Evolutionary conservation across 2,329 filamentous ascomycete species (phyloP).

Genomic region (Podosphaera aphanis): DNA sequence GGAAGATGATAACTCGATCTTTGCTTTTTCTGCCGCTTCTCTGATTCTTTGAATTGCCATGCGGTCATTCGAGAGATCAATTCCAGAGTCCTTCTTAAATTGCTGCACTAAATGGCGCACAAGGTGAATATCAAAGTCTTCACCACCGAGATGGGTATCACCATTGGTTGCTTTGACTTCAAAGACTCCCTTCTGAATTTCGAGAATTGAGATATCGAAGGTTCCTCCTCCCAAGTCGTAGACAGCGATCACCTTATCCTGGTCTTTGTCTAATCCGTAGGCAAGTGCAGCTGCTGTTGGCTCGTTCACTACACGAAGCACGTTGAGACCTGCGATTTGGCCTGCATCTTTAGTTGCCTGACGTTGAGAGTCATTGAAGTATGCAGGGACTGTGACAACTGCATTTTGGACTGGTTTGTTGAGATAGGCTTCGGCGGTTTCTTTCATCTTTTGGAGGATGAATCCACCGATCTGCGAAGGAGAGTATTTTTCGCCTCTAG

Average conservation of each 20-base stretch:
- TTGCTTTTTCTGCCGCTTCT: constrained; percentile 96
- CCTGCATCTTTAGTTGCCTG: constrained; percentile 96
- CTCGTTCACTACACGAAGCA: constrained; percentile 95
- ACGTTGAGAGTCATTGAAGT: constrained; percentile 97
- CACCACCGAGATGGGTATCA: constrained; percentile 94
- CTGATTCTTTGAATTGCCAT: constrained; percentile 99
- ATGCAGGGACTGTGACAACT: constrained; percentile 87
- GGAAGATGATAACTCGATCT: constrained; percentile 93
- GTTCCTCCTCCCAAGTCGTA: constrained; percentile 98
- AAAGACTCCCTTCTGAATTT: constrained; percentile 95
- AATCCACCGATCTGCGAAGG: constrained; percentile 97
- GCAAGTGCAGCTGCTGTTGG: constrained; percentile 87
- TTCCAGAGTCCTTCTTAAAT: constrained; percentile 88
- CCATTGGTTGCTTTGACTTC: constrained; percentile 98
- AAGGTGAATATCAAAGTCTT: constrained; percentile 89
- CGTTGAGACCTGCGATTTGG: constrained; percentile 86
- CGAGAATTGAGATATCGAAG: constrained; percentile 94
- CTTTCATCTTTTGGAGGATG: constrained; percentile 96
- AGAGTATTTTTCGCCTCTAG: constrained; percentile 85
- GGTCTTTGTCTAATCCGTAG: constrained; percentile 88
- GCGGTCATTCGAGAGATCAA: constrained; percentile 76
- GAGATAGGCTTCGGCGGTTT: constrained; percentile 85
- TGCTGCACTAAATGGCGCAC: constrained; percentile 83
- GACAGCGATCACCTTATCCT: constrained; percentile 72
- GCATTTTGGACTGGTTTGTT: constrained; percentile 83